Conservation (phyloP, 345 rosid species). For the rapeseed (Brassica napus) region Da-Ae NC_063442.1:30591001-30591500, state of each 20-base stretch:
- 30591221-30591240: slow-evolving; percentile 21
- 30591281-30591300: neutral
- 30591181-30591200: slow-evolving; percentile 34
- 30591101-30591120: slow-evolving; percentile 1
- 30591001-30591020: slow-evolving; percentile 46
- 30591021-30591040: slow-evolving; percentile 51
- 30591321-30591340: neutral
- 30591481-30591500: neutral
- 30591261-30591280: slow-evolving; percentile 19
- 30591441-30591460: neutral
- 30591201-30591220: slow-evolving; percentile 23
- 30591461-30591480: neutral
- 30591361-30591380: neutral
- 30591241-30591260: neutral
- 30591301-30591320: neutral
- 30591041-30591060: slow-evolving; percentile 27
- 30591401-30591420: neutral
- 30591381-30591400: neutral
- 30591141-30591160: slow-evolving; percentile 6
- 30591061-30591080: slow-evolving; percentile 9
- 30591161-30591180: slow-evolving; percentile 39
- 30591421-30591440: neutral
- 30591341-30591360: neutral
- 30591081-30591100: slow-evolving; percentile 31
- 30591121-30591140: slow-evolving; percentile 23